A percentile compares a stretch with the other conserved stretches of the same genome.
These are phyloP conservation scores for Pythium dissimile DNA, from an alignment of 352 stramenopile genomes.

Conservation along the genomic window DNA sequence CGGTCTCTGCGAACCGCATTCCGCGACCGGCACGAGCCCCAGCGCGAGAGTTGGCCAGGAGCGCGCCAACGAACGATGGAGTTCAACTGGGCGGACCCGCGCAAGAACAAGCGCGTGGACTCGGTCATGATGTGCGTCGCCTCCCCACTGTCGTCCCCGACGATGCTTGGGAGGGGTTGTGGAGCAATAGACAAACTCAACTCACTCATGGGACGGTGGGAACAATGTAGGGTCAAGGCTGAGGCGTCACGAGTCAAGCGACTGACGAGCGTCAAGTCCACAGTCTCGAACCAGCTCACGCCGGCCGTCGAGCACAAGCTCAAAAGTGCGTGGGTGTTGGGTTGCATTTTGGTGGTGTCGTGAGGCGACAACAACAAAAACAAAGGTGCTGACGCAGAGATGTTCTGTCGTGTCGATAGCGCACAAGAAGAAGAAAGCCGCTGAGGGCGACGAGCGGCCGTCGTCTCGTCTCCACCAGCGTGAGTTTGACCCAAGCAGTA, in stretches of 20 bases:
- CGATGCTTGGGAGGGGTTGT: not conserved
- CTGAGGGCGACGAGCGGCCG: slow-evolving; percentile 7
- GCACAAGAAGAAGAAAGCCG: slow-evolving; percentile 20
- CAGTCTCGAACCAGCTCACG: slow-evolving; percentile 73
- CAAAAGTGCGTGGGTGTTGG: slow-evolving; percentile 51
- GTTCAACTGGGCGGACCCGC: slow-evolving; percentile 82
- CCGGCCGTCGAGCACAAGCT: slow-evolving; percentile 63
- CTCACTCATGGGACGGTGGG: not conserved
- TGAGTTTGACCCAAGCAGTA: slow-evolving; percentile 15
- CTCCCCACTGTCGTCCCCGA: not conserved
- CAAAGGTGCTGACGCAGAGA: too few relatives aligned
- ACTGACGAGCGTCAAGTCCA: slow-evolving; percentile 67
- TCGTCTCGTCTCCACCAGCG: slow-evolving; percentile 25
- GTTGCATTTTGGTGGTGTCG: too few relatives aligned
- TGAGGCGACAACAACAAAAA: too few relatives aligned
- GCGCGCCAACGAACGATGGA: slow-evolving; percentile 33
- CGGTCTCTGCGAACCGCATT: not conserved
- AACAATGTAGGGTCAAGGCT: slow-evolving; percentile 50
- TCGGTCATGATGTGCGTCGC: slow-evolving; percentile 70
- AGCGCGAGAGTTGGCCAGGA: not conserved
- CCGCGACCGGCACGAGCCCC: not conserved
- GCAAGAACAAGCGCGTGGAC: slow-evolving; percentile 72
- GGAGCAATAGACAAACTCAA: not conserved
- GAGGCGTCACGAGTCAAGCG: slow-evolving; percentile 68
- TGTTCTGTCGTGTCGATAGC: not conserved